phyloP scores from a whole-genome alignment of 1,139 yeast species.

The Sugiyamaella xylanicola region DNA sequence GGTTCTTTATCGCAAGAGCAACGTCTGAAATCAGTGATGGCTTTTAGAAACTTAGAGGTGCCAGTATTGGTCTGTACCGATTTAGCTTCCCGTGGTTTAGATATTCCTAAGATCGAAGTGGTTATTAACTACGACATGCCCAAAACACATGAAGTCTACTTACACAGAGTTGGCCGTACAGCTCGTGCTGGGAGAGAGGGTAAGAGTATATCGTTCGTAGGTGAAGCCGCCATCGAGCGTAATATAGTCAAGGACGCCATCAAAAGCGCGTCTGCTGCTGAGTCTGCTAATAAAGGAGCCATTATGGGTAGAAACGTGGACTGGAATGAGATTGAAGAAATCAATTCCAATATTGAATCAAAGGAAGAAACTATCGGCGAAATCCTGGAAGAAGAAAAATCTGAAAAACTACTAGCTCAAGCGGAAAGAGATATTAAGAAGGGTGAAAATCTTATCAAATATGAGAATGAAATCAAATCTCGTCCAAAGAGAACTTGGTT shows the following conservation, averaged over 20 bases:
- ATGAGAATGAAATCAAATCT: slow-evolving; percentile 77
- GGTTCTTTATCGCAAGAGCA: slow-evolving; percentile 96
- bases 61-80: slow-evolving; percentile 95
- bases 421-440: slow-evolving; percentile 91
- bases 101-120: slow-evolving; percentile 94
- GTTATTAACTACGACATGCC: slow-evolving; percentile 97
- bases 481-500: slow-evolving; percentile 98
- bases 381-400: slow-evolving; percentile 82
- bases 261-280: slow-evolving; percentile 54
- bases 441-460: slow-evolving; percentile 80
- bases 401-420: slow-evolving; percentile 77
- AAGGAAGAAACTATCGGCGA: slow-evolving; percentile 68
- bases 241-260: slow-evolving; percentile 86
- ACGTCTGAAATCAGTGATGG: slow-evolving; percentile 79
- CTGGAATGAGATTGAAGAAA: slow-evolving; percentile 77
- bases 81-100: slow-evolving; percentile 98
- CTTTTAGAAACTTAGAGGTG: slow-evolving; percentile 76
- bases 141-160: slow-evolving; percentile 80
- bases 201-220: slow-evolving; percentile 87
- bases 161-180: slow-evolving; percentile 98
- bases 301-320: slow-evolving; percentile 84
- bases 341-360: slow-evolving; percentile 59
- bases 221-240: slow-evolving; percentile 84
- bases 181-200: slow-evolving; percentile 99
- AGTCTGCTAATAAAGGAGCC: slow-evolving; percentile 40